Evolutionary conservation across 805 yeast genomes (phyloP).

Genomic region (Spathaspora boniae): DNA sequence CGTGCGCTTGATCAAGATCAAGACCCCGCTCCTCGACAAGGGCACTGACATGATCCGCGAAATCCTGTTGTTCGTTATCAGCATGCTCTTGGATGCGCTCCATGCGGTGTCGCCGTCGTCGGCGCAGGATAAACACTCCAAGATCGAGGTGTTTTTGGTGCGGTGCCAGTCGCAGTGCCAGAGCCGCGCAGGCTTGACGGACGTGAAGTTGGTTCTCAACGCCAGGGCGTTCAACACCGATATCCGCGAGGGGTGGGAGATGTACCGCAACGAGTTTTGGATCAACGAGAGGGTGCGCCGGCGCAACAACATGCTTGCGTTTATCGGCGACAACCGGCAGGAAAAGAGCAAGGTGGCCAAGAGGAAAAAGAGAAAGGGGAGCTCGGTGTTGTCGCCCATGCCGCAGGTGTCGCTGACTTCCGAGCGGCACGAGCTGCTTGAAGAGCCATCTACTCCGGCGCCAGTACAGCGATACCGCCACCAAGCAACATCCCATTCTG

Average conservation of each 20-base stretch:
- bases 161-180: conserved; percentile 45
- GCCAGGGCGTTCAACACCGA: conserved; percentile 81
- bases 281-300: conserved; percentile 72
- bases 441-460: background rate
- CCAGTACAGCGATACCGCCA: background rate
- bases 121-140: conserved; percentile 26
- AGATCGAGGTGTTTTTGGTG: conserved; percentile 36
- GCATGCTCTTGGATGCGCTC: conserved; percentile 24
- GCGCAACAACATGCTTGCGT: conserved; percentile 32
- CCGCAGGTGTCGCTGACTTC: no score
- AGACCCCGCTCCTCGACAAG: conserved; percentile 30
- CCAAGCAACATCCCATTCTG: background rate
- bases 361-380: conserved; percentile 17
- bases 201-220: conserved; percentile 75
- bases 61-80: conserved; percentile 27
- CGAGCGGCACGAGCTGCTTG: no score
- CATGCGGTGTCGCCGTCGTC: conserved; percentile 35
- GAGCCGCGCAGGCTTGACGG: conserved; percentile 65
- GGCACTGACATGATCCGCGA: conserved; percentile 36
- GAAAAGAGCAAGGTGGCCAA: conserved; percentile 7
- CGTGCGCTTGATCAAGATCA: conserved; percentile 66
- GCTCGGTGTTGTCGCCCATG: no score
- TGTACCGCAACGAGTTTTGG: conserved; percentile 93
- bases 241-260: conserved; percentile 90
- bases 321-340: conserved; percentile 13